phyloP scores from a whole-genome alignment of 177 flowering plant species.

The Telopea speciosissima region DNA sequence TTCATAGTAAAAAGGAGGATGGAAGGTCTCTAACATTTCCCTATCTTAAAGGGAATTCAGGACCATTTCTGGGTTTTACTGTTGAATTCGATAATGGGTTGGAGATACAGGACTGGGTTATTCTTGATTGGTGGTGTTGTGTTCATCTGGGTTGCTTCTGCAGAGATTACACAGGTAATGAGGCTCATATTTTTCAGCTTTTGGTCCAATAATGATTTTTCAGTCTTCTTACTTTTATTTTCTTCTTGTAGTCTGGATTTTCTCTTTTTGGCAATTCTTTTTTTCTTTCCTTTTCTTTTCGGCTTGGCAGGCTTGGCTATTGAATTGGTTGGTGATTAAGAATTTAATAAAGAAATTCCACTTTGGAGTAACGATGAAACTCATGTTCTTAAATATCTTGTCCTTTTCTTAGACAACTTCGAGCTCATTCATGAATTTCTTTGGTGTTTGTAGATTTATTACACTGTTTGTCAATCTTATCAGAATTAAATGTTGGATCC shows the following conservation, averaged over 20 bases:
- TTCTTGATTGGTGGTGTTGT: conserved; percentile 54
- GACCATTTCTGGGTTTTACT: background rate
- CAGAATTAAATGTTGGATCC: background rate
- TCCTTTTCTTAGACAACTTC: too few relatives aligned
- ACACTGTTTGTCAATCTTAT: background rate
- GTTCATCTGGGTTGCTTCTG: conserved; percentile 63
- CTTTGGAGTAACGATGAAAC: background rate
- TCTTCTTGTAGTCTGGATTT: background rate
- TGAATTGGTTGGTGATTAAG: background rate
- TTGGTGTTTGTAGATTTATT: background rate
- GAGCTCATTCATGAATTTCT: background rate
- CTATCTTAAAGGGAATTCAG: background rate
- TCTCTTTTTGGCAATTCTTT: background rate
- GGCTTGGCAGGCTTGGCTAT: background rate
- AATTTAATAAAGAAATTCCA: background rate
- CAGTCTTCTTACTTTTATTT: background rate
- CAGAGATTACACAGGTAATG: conserved; percentile 71
- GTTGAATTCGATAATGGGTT: conserved; percentile 39
- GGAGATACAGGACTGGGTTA: conserved; percentile 57
- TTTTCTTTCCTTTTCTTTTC: background rate
- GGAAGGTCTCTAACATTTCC: background rate
- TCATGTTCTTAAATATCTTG: too few relatives aligned
- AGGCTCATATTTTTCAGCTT: background rate
- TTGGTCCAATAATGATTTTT: background rate
- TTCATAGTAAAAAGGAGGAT: background rate